Conservation (phyloP, 2,329 filamentous ascomycete species). For the Aspergillus awamori region DNA sequence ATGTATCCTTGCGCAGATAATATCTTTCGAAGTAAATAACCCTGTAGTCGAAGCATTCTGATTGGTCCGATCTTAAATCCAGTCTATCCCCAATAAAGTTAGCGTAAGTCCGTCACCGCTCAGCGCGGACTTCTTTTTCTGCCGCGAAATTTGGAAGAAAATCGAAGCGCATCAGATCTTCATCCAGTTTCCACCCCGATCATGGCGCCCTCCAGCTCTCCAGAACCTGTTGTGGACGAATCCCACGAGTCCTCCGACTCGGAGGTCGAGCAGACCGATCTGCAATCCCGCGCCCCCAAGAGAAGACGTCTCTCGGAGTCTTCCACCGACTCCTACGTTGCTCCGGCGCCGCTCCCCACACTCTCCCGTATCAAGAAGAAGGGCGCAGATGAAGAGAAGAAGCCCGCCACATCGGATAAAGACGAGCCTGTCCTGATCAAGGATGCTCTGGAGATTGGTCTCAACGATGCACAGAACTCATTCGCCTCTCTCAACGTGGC, state of each 20-base stretch:
- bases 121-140: conserved; percentile 36
- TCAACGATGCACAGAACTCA: conserved; percentile 54
- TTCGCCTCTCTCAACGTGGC: conserved; percentile 74
- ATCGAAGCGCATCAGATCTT: conserved; percentile 23
- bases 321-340: conserved; percentile 38
- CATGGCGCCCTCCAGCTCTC: conserved; percentile 33
- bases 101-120: conserved; percentile 25
- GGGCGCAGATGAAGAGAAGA: conserved; percentile 19
- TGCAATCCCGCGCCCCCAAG: conserved; percentile 40
- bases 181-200: conserved; percentile 16
- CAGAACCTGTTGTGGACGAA: conserved; percentile 29
- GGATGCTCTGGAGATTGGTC: conserved; percentile 44
- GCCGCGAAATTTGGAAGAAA: conserved; percentile 34
- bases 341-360: conserved; percentile 38
- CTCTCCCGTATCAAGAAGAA: conserved; percentile 49
- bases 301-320: conserved; percentile 44
- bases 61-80: neutral
- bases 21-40: neutral
- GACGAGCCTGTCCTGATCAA: conserved; percentile 43
- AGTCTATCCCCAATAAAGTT: neutral
- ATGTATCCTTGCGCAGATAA: too few relatives aligned
- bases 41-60: neutral
- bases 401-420: conserved; percentile 21
- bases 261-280: conserved; percentile 21
- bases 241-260: conserved; percentile 21